A percentile compares a stretch with the other conserved stretches of the same genome.
Conservation (phyloP, 495 filamentous ascomycete genomes). For the Margaritispora aquatica region DNA sequence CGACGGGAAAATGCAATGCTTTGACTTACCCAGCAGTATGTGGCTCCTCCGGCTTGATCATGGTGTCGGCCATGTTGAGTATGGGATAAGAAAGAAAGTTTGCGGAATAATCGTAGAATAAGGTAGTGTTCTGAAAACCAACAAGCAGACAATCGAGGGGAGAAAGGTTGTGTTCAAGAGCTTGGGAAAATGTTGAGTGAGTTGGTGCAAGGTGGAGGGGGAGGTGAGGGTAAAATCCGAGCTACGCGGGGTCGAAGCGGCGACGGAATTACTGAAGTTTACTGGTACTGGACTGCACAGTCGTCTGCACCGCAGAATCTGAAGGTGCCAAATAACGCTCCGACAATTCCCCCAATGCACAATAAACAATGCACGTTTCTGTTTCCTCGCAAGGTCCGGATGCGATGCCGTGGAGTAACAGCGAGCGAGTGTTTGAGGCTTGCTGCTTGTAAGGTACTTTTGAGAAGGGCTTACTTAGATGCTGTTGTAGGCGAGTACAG, state of each 20-base stretch:
- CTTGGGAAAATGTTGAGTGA: constrained; percentile 15
- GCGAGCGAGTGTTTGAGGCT: background rate
- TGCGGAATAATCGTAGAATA: background rate
- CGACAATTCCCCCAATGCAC: background rate
- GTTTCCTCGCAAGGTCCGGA: background rate
- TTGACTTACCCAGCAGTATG: constrained; percentile 59
- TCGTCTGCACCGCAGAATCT: too few relatives aligned
- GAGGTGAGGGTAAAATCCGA: constrained; percentile 6
- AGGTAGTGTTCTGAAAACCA: background rate
- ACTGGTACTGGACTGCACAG: too few relatives aligned
- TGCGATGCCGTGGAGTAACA: background rate
- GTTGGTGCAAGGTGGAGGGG: background rate
- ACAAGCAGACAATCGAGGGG: background rate
- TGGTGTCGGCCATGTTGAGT: constrained; percentile 51
- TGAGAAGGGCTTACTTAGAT: too few relatives aligned
- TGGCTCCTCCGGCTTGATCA: constrained; percentile 55
- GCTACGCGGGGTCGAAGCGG: constrained; percentile 16
- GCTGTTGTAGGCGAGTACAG: too few relatives aligned
- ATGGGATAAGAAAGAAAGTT: background rate
- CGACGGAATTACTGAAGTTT: too few relatives aligned
- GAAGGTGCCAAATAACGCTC: background rate
- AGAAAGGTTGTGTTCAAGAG: background rate
- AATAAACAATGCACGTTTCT: constrained; percentile 10
- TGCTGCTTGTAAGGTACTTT: background rate
- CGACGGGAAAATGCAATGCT: constrained; percentile 14